phyloP scores from a whole-genome alignment of 805 yeast species.

The Kuraishia borneana region DNA sequence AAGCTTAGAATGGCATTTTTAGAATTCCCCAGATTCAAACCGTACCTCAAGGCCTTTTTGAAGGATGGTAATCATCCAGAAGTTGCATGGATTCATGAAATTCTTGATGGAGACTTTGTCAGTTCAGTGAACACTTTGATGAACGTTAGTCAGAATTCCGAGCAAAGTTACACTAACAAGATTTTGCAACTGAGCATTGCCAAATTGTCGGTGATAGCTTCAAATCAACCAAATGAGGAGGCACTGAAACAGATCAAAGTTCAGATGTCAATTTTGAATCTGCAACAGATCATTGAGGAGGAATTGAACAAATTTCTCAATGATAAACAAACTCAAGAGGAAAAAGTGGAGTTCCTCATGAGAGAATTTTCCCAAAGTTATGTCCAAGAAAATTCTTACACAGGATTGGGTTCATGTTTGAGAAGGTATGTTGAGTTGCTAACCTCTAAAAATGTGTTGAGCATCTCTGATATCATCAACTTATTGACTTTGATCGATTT shows the following conservation, averaged over 20 bases:
- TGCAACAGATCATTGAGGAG: slow-evolving; percentile 6
- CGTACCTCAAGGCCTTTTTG: slow-evolving; percentile 42
- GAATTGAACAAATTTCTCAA: slow-evolving; percentile 12
- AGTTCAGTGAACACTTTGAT: slow-evolving; percentile 34
- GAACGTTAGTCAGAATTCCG: slow-evolving; percentile 24
- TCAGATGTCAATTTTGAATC: slow-evolving; percentile 14
- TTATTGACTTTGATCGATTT: slow-evolving; percentile 35
- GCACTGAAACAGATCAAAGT: slow-evolving; percentile 35
- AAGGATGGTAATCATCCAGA: slow-evolving; percentile 28
- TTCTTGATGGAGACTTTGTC: slow-evolving; percentile 37
- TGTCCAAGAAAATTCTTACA: slow-evolving; percentile 11
- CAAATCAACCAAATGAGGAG: slow-evolving; percentile 12
- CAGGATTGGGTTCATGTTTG: slow-evolving; percentile 6
- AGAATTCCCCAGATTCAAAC: slow-evolving; percentile 42
- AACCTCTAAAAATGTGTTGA: slow-evolving; percentile 25
- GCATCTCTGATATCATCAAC: slow-evolving; percentile 32
- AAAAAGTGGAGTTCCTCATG: slow-evolving; percentile 1
- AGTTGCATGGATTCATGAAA: slow-evolving; percentile 64
- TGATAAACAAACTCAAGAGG: slow-evolving; percentile 12
- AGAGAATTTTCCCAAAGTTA: slow-evolving; percentile 11
- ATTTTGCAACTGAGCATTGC: slow-evolving; percentile 59
- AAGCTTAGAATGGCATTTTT: slow-evolving; percentile 43
- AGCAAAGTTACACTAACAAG: slow-evolving; percentile 32
- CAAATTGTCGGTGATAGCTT: slow-evolving; percentile 49
- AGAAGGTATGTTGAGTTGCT: slow-evolving; percentile 17